Evolutionary conservation across 1,284 basidiomycete species (phyloP).

Genomic region (Ganoderma lucidum): DNA sequence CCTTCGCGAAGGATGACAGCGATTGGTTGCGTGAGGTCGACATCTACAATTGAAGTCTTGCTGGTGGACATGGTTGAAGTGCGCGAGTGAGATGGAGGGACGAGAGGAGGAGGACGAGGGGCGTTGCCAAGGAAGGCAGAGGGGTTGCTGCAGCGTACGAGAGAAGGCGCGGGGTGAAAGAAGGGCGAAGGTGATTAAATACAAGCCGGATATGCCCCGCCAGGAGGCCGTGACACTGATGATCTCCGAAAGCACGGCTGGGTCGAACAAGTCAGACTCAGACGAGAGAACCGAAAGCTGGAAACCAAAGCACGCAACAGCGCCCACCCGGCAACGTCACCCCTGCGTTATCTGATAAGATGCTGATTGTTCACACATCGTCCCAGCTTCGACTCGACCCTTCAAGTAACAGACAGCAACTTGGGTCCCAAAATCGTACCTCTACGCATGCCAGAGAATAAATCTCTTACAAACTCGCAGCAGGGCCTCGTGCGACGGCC

Average conservation of each 20-base stretch:
- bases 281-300: conserved; percentile 6
- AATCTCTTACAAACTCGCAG: background rate
- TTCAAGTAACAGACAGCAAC: background rate
- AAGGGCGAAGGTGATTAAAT: conserved; percentile 1
- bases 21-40: conserved; percentile 55
- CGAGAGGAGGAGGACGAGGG: conserved; percentile 5
- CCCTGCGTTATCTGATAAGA: conserved; percentile 2
- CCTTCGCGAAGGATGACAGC: conserved; percentile 60
- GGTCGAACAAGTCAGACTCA: conserved; percentile 7
- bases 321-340: background rate
- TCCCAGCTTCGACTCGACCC: background rate
- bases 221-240: conserved; percentile 25
- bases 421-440: background rate
- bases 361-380: background rate
- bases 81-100: conserved; percentile 20
- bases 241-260: conserved; percentile 11
- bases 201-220: conserved; percentile 19
- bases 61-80: conserved; percentile 18
- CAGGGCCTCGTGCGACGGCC: background rate
- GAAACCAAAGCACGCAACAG: conserved; percentile 19
- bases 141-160: background rate
- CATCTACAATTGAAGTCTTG: conserved; percentile 5
- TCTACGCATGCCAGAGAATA: background rate
- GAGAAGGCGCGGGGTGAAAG: background rate
- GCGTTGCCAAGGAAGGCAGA: conserved; percentile 19